Conservation (phyloP, 139 green algal genomes). For the Chlorella sorokiniana region DNA sequence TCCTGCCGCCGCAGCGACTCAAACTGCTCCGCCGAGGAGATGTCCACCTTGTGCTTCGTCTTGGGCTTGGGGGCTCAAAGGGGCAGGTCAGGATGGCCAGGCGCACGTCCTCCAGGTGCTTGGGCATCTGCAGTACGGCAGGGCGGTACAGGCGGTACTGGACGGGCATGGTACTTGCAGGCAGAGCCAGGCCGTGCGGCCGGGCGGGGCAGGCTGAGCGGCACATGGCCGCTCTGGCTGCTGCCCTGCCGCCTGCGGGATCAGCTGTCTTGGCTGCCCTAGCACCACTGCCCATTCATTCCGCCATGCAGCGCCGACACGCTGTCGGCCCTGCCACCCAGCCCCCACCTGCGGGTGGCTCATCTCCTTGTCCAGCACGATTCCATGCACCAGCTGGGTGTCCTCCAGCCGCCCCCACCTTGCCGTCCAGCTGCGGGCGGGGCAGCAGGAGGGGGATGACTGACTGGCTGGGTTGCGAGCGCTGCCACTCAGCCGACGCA, state of each 20-base stretch:
- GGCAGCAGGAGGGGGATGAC: not conserved
- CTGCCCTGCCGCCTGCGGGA: no score
- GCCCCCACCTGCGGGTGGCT: conserved; percentile 83
- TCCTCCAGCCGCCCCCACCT: conserved; percentile 98
- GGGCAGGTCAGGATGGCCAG: conserved; percentile 99
- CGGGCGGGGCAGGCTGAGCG: no score
- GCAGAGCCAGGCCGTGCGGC: not conserved
- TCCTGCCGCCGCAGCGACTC: conserved; percentile 88
- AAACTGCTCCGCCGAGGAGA: conserved; percentile 98
- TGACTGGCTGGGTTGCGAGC: not conserved
- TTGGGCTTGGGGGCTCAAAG: conserved; percentile 99
- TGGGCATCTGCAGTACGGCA: conserved; percentile 72
- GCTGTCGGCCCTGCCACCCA: not conserved
- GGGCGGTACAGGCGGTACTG: not conserved
- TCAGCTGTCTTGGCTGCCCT: no score
- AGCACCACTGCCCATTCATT: no score
- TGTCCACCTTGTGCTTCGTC: conserved; percentile 99
- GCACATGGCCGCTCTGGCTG: no score
- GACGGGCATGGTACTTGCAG: not conserved
- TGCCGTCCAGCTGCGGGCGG: conserved; percentile 87
- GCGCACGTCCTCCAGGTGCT: conserved; percentile 87
- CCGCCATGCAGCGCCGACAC: no score
- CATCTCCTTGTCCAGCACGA: conserved; percentile 99
- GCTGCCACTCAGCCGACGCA: no score
- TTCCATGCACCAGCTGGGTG: conserved; percentile 90